Evolutionary conservation across 2,329 filamentous ascomycete species (phyloP).

Genomic region (Nemania sp.): DNA sequence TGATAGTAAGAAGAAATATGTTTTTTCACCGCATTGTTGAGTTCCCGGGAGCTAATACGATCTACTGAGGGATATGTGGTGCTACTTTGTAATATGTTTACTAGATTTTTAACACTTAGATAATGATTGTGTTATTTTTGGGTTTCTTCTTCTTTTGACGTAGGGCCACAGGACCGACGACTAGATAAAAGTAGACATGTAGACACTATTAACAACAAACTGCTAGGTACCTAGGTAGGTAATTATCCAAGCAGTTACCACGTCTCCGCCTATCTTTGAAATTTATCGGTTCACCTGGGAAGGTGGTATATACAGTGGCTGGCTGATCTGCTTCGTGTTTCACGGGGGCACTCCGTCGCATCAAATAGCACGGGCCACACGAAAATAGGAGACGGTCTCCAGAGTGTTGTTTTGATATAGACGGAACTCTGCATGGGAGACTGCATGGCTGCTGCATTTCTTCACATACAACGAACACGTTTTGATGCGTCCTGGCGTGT

Average conservation of each 20-base stretch:
- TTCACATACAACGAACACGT: background rate
- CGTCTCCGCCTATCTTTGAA: background rate
- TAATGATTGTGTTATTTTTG: background rate
- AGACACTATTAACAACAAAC: background rate
- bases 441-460: constrained; percentile 13
- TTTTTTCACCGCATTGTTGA: too few relatives aligned
- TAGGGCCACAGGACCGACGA: background rate
- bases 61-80: too few relatives aligned
- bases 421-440: constrained; percentile 19
- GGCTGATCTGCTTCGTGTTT: background rate
- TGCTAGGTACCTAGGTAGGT: background rate
- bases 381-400: constrained; percentile 6
- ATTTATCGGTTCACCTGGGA: background rate
- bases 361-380: background rate
- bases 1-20: too few relatives aligned
- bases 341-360: background rate
- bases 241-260: background rate
- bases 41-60: too few relatives aligned
- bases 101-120: too few relatives aligned
- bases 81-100: too few relatives aligned
- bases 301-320: background rate
- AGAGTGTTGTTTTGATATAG: background rate
- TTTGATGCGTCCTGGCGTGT: constrained; percentile 15
- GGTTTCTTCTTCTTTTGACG: too few relatives aligned
- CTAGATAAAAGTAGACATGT: background rate